Conservation (phyloP, 768 basidiomycete species). For the Trametes sanguinea region DNA sequence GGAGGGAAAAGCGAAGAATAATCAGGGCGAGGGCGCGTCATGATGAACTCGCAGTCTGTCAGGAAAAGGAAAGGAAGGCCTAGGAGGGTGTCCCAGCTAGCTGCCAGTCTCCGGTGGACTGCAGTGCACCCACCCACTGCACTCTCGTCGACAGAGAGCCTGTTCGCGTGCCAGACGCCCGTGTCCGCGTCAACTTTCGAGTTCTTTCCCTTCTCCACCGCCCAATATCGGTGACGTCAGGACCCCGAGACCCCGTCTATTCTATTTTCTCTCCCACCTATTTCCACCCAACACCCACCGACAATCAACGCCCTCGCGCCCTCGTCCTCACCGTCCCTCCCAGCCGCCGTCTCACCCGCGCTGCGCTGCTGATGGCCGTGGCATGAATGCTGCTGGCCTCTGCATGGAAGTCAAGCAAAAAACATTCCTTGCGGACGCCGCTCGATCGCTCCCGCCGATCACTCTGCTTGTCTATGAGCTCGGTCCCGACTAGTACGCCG, state of each 20-base stretch:
- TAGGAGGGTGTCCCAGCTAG: too few species aligned
- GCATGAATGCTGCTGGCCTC: too few species aligned
- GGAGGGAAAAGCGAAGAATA: background rate
- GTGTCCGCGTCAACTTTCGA: background rate
- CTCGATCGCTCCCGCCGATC: slow-evolving; percentile 11
- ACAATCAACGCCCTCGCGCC: background rate
- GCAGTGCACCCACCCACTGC: too few species aligned
- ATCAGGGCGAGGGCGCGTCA: slow-evolving; percentile 9
- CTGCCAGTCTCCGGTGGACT: too few species aligned
- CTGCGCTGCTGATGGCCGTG: background rate
- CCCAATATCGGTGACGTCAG: slow-evolving; percentile 7
- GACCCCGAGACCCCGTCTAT: slow-evolving; percentile 15
- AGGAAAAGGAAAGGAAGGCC: too few species aligned
- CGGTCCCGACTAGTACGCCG: slow-evolving; percentile 11
- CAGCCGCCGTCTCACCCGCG: background rate
- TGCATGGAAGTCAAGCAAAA: background rate
- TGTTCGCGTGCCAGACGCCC: too few species aligned
- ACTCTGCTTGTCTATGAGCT: background rate
- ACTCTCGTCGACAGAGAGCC: too few species aligned
- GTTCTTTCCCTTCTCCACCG: slow-evolving; percentile 3
- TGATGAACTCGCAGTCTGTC: background rate
- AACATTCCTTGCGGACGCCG: background rate
- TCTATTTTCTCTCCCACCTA: background rate
- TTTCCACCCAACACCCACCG: background rate
- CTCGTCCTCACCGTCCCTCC: background rate